Percentiles rank a stretch among this genome's conserved stretches.
phyloP scores from a whole-genome alignment of 495 filamentous ascomycete species.

The Tricharina praecox region DNA sequence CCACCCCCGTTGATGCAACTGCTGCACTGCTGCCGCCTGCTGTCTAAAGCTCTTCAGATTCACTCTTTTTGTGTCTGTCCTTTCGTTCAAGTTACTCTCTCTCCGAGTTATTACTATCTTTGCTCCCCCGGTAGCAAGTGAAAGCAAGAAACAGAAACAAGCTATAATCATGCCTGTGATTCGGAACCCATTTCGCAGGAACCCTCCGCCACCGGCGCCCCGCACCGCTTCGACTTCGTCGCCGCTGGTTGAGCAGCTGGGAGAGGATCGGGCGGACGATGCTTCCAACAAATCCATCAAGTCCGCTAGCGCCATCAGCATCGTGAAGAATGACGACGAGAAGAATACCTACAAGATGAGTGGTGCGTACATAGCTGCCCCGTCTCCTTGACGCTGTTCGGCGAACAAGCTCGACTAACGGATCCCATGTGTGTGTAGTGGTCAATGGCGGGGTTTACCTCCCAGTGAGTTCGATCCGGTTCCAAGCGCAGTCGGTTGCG shows the following conservation, averaged over 20 bases:
- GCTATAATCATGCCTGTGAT: slow-evolving; percentile 26
- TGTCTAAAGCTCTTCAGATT: too few relatives aligned
- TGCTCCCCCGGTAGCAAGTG: too few relatives aligned
- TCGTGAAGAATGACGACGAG: slow-evolving; percentile 21
- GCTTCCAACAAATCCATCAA: neutral
- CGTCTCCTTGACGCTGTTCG: neutral
- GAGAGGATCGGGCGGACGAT: too few relatives aligned
- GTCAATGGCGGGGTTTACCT: slow-evolving; percentile 95
- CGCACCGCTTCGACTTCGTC: slow-evolving; percentile 14
- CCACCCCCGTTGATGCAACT: too few relatives aligned
- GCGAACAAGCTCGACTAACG: too few relatives aligned
- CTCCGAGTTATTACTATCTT: too few relatives aligned
- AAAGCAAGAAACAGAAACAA: neutral
- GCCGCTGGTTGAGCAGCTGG: slow-evolving; percentile 12
- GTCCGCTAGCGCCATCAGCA: slow-evolving; percentile 17
- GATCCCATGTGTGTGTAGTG: too few relatives aligned
- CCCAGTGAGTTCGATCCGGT: slow-evolving; percentile 43
- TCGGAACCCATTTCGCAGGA: slow-evolving; percentile 25
- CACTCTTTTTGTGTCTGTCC: too few relatives aligned
- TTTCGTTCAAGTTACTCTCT: too few relatives aligned
- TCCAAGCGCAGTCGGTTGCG: too few relatives aligned
- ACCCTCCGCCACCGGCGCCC: slow-evolving; percentile 8
- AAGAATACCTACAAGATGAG: slow-evolving; percentile 22
- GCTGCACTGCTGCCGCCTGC: too few relatives aligned
- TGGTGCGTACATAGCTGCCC: slow-evolving; percentile 13